Percentiles rank a stretch among this genome's conserved stretches.
Conservation (phyloP, 352 stramenopile genomes). For the Plasmopara viticola region DNA sequence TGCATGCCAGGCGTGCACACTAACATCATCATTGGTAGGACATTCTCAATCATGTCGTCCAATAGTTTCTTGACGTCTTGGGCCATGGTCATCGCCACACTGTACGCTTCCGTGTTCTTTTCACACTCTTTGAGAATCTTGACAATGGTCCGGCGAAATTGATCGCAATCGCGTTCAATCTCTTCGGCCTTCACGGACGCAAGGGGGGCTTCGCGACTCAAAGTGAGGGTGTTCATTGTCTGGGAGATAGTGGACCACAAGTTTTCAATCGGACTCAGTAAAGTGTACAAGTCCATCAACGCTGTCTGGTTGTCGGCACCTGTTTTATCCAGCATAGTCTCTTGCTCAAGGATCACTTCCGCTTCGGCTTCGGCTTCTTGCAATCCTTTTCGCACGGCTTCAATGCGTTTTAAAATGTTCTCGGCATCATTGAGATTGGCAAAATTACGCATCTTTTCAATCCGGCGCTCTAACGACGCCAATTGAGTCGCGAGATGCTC, state of each 20-base stretch:
- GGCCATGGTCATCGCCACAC: constrained; percentile 69
- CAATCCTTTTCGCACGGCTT: constrained; percentile 66
- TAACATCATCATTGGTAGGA: constrained; percentile 89
- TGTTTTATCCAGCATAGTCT: constrained; percentile 79
- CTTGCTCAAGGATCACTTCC: constrained; percentile 83
- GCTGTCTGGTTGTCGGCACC: constrained; percentile 75
- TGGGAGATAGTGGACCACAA: constrained; percentile 81
- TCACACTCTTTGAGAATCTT: constrained; percentile 90
- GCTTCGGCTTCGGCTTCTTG: constrained; percentile 78
- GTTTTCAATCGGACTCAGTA: constrained; percentile 81
- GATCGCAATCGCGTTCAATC: constrained; percentile 80
- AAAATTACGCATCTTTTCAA: constrained; percentile 89
- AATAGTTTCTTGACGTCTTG: constrained; percentile 78
- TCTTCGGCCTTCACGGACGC: constrained; percentile 78
- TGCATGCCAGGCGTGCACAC: constrained; percentile 90
- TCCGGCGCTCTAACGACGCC: constrained; percentile 65
- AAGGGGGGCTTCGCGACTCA: constrained; percentile 55
- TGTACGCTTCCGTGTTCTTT: constrained; percentile 82
- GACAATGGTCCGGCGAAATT: constrained; percentile 82
- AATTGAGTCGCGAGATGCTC: constrained; percentile 83
- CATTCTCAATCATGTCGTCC: constrained; percentile 82
- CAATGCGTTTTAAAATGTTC: constrained; percentile 79
- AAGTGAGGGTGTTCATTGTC: constrained; percentile 72
- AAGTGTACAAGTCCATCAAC: constrained; percentile 70
- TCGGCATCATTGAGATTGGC: constrained; percentile 73